These are phyloP conservation scores for Sporothrix curviconia DNA, from an alignment of 2,329 filamentous ascomycete genomes.

Conservation along the genomic window DNA sequence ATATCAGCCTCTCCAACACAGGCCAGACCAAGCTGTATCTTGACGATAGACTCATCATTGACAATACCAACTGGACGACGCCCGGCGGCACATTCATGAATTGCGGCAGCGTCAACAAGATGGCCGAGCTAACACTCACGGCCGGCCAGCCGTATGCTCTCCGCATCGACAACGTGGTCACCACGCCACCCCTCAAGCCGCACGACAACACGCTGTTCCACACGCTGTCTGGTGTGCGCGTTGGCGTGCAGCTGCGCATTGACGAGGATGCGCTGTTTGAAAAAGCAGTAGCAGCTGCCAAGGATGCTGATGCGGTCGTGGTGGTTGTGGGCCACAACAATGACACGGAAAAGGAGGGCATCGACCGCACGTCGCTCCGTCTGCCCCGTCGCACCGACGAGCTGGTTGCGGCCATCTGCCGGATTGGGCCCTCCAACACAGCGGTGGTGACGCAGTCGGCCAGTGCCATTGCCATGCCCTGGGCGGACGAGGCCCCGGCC, in stretches of 20 bases:
- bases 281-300: slow-evolving; percentile 34
- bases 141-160: slow-evolving; percentile 16
- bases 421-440: slow-evolving; percentile 38
- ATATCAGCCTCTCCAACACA: slow-evolving; percentile 23
- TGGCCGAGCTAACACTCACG: slow-evolving; percentile 5
- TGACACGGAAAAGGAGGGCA: slow-evolving; percentile 19
- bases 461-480: slow-evolving; percentile 64
- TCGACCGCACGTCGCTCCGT: slow-evolving; percentile 15
- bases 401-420: slow-evolving; percentile 42
- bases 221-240: slow-evolving; percentile 19
- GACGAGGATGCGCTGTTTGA: slow-evolving; percentile 17
- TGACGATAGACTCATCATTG: slow-evolving; percentile 36
- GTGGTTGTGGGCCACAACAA: slow-evolving; percentile 24
- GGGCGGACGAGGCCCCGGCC: slow-evolving; percentile 28
- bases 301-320: slow-evolving; percentile 23
- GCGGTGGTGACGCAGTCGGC: slow-evolving; percentile 63
- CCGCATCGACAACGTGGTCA: slow-evolving; percentile 20
- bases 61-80: slow-evolving; percentile 39
- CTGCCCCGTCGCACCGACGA: slow-evolving; percentile 17
- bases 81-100: slow-evolving; percentile 29
- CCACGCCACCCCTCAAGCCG: slow-evolving; percentile 14
- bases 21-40: slow-evolving; percentile 22
- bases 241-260: slow-evolving; percentile 12
- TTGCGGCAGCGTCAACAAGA: slow-evolving; percentile 19
- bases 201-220: slow-evolving; percentile 25